phyloP scores from a whole-genome alignment of 2,329 filamentous ascomycete genomes.

The Iodosphaeria phyllophila region DNA sequence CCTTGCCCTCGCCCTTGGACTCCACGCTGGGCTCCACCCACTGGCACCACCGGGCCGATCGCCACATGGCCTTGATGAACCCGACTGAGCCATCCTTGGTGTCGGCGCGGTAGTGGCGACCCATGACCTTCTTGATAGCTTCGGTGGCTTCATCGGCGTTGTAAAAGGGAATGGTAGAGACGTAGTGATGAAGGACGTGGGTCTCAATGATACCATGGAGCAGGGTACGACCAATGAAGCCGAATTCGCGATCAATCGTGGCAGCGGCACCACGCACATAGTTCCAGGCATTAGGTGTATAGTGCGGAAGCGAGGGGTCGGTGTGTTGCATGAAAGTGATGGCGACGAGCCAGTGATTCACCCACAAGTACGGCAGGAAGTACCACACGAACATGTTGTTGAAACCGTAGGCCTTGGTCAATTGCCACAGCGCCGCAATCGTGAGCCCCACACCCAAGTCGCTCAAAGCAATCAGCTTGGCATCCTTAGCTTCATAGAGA shows the following conservation, averaged over 20 bases:
- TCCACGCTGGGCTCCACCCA: slow-evolving; percentile 89
- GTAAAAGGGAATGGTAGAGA: slow-evolving; percentile 93
- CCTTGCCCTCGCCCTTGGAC: slow-evolving; percentile 62
- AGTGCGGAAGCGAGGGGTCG: slow-evolving; percentile 85
- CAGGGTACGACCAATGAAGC: slow-evolving; percentile 79
- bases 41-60: slow-evolving; percentile 70
- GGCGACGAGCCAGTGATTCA: slow-evolving; percentile 97
- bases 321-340: slow-evolving; percentile 98
- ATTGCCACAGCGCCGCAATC: slow-evolving; percentile 39
- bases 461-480: slow-evolving; percentile 68
- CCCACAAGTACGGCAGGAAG: slow-evolving; percentile 86
- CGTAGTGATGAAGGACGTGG: slow-evolving; percentile 94
- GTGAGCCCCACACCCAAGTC: slow-evolving; percentile 62
- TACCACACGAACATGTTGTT: slow-evolving; percentile 88
- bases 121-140: slow-evolving; percentile 90
- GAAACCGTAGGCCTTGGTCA: slow-evolving; percentile 67
- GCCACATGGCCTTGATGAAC: slow-evolving; percentile 73
- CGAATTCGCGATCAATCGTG: slow-evolving; percentile 93
- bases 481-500: slow-evolving; percentile 80
- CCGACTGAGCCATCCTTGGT: slow-evolving; percentile 57
- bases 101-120: slow-evolving; percentile 80
- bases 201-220: slow-evolving; percentile 96
- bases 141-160: slow-evolving; percentile 87
- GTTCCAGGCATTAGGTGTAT: slow-evolving; percentile 72
- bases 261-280: slow-evolving; percentile 85